phyloP scores from a whole-genome alignment of 2,329 filamentous ascomycete genomes.

The Parasarocladium wereldwijsianum region DNA sequence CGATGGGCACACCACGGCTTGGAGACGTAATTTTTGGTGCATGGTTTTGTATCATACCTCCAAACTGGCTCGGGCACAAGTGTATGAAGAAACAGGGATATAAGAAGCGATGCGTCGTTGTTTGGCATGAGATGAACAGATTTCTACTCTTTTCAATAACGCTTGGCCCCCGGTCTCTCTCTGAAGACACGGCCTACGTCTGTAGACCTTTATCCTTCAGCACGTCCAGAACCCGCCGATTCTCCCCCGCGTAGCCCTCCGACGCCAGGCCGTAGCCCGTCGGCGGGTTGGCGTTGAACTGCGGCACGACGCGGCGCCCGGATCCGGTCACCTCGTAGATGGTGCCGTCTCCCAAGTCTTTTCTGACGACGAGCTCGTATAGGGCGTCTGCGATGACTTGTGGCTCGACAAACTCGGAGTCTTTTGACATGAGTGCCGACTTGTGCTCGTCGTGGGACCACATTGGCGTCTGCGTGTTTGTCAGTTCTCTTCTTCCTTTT shows the following conservation, averaged over 20 bases:
- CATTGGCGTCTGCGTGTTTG: conserved; percentile 15
- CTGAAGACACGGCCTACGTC: too few relatives aligned
- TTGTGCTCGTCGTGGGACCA: conserved; percentile 18
- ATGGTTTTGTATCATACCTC: too few relatives aligned
- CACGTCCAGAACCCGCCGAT: conserved; percentile 9
- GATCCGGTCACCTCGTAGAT: conserved; percentile 10
- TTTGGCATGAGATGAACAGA: too few relatives aligned
- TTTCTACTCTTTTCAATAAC: background rate
- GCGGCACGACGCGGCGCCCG: conserved; percentile 13
- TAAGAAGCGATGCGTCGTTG: too few relatives aligned
- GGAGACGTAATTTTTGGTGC: too few relatives aligned
- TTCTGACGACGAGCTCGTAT: conserved; percentile 4
- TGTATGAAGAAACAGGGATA: too few relatives aligned
- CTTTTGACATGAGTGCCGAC: conserved; percentile 11
- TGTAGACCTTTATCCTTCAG: too few relatives aligned
- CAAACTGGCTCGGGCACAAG: too few relatives aligned
- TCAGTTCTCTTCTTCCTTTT: too few relatives aligned
- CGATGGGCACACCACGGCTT: too few relatives aligned
- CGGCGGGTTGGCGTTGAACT: conserved; percentile 13
- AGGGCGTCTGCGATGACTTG: conserved; percentile 18
- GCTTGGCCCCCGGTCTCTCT: too few relatives aligned
- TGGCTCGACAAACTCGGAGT: conserved; percentile 15
- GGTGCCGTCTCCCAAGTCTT: conserved; percentile 10
- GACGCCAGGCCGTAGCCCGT: conserved; percentile 10
- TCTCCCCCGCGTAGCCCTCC: conserved; percentile 12